These are phyloP conservation scores for Podaxis sp. DNA, from an alignment of 768 basidiomycete species.

Conservation along the genomic window DNA sequence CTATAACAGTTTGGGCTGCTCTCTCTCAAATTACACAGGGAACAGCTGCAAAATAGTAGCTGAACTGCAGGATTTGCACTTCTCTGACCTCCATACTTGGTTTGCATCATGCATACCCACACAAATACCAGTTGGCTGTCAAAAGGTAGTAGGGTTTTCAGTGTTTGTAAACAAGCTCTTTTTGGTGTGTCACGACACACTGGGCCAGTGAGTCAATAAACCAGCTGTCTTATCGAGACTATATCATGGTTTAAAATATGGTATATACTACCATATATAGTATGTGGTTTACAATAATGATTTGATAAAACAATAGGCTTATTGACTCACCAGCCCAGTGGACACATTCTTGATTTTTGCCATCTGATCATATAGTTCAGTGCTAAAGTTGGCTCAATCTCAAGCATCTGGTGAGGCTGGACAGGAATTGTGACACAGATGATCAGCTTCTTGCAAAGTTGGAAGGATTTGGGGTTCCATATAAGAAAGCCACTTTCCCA, in stretches of 20 bases:
- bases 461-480: not conserved
- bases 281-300: too few species aligned
- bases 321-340: too few species aligned
- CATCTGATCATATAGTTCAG: not conserved
- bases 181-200: not conserved
- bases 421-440: not conserved
- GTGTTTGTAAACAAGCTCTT: not conserved
- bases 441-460: not conserved
- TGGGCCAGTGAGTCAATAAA: too few species aligned
- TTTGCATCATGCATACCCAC: not conserved
- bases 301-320: too few species aligned
- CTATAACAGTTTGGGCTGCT: too few species aligned
- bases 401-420: not conserved
- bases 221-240: too few species aligned
- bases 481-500: not conserved
- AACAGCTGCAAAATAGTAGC: not conserved
- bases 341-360: not conserved
- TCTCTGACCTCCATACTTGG: not conserved
- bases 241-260: too few species aligned
- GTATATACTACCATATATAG: too few species aligned
- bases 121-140: not conserved
- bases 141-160: not conserved
- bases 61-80: not conserved
- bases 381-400: not conserved
- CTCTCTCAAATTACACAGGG: not conserved